phyloP scores from a whole-genome alignment of 2,329 filamentous ascomycete genomes.

The Fusarium subglutinans region DNA sequence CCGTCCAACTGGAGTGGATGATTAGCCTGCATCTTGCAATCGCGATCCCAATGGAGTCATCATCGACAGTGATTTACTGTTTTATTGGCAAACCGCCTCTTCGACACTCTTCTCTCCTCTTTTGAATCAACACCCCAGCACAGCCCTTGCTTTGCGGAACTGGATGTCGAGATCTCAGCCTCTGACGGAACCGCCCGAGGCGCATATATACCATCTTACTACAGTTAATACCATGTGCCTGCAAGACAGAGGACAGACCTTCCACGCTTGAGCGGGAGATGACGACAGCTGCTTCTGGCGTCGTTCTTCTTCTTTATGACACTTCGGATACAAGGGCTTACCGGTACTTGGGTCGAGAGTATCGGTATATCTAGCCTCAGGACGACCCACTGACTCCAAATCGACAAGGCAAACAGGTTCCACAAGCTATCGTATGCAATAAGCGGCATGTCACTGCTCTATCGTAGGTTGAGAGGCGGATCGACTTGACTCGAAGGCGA shows the following conservation, averaged over 20 bases:
- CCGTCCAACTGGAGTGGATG: constrained; percentile 2
- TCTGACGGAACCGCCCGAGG: constrained; percentile 6
- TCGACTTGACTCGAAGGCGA: constrained; percentile 6
- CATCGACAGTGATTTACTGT: constrained; percentile 4
- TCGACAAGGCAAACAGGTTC: constrained; percentile 32
- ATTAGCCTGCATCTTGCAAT: constrained; percentile 23
- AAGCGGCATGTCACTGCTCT: constrained; percentile 33
- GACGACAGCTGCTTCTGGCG: constrained; percentile 27
- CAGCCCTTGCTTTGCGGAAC: neutral
- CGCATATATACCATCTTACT: neutral
- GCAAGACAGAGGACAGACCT: constrained; percentile 8
- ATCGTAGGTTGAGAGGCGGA: constrained; percentile 26
- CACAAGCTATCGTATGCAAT: constrained; percentile 6
- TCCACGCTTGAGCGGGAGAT: constrained; percentile 14
- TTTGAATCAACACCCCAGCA: neutral
- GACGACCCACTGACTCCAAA: constrained; percentile 23
- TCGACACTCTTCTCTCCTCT: neutral
- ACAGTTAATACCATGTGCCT: neutral
- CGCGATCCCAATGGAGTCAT: constrained; percentile 23
- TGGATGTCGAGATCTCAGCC: neutral
- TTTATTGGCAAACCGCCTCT: constrained; percentile 13
- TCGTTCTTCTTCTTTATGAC: constrained; percentile 1
- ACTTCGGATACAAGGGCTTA: neutral
- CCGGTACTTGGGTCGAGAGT: constrained; percentile 19
- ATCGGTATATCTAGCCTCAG: neutral